Base-by-base conservation (phyloP, 2,329 filamentous ascomycete genomes). In the Diaporthe sp. region DNA sequence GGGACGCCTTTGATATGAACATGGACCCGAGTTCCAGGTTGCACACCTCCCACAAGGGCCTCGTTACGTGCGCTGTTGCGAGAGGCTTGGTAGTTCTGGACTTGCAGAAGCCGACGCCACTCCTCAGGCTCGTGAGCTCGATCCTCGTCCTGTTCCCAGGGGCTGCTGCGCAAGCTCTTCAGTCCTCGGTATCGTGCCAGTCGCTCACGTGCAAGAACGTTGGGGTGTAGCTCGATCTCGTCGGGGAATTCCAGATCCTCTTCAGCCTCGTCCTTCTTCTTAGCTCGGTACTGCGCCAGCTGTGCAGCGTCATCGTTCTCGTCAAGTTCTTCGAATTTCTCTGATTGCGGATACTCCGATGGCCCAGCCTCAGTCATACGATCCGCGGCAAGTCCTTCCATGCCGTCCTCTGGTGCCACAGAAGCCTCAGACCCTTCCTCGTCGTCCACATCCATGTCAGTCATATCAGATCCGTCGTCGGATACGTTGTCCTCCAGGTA, bases 241-340 rank as follows among this genome's bases (percentile, higher is more conserved):
- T 99, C 97, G 0, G 97, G 97, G 84, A 98, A 99, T 83, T 98
- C 96, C 73, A 94, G 91, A 83, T 99, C 97, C 20, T 98, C 96
- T 68, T 96, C 91, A 5, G 92, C 95, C 79, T 98, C 96, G 34
- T 92, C 92, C 71, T 92, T 92, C 81, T 95, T 95, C 78, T 92
- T 92, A 71, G 91, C 89, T 53, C 97, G 92, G 85, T 95, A 99
- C 60, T 93, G 93, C 73, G 92, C 94, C 55, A 99, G 89, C 82
- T 97, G 92, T 80, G 92, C 90, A 2, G 94, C 90, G 79, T 93
- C 90, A 17, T 90, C 94, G 81, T 97, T 95, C 77, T 98, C 95
- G 80, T 98, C 93, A 1, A 94, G 94, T 71, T 91, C 95, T 9
- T 95, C 85, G 85, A 98, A 98, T 89, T 95, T 95, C 84, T 98